Conservation (phyloP, 768 basidiomycete genomes). For the Dacryopinax spathularia region DNA sequence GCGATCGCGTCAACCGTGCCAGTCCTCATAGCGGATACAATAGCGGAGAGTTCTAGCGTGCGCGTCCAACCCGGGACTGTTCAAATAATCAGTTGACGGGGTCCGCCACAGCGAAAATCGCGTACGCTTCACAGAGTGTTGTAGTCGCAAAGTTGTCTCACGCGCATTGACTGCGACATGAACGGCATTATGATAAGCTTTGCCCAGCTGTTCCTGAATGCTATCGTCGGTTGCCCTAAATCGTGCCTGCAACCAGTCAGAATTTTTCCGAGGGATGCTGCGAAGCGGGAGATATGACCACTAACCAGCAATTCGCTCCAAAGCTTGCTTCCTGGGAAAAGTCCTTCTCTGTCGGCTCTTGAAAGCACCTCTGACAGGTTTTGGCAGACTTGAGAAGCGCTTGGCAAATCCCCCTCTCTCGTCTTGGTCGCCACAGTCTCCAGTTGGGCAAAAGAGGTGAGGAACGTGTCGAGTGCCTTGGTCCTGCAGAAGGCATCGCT, state of each 20-base stretch:
- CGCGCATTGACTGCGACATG: neutral
- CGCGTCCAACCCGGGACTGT: conserved; percentile 1
- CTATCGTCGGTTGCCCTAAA: conserved; percentile 8
- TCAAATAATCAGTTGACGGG: neutral
- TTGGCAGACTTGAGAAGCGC: conserved; percentile 40
- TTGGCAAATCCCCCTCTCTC: conserved; percentile 47
- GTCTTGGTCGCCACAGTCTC: conserved; percentile 36
- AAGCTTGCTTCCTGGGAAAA: conserved; percentile 25
- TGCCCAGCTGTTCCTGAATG: conserved; percentile 12
- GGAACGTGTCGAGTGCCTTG: conserved; percentile 38
- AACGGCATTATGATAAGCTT: conserved; percentile 7
- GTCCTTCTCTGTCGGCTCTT: neutral
- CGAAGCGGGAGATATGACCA: neutral
- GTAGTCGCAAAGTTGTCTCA: neutral
- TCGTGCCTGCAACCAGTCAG: neutral
- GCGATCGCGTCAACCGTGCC: conserved; percentile 11
- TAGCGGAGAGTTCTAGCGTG: conserved; percentile 3
- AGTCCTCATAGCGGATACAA: conserved; percentile 3
- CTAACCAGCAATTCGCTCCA: conserved; percentile 8
- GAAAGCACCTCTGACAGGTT: conserved; percentile 11
- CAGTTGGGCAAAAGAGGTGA: conserved; percentile 32
- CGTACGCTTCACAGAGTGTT: neutral
- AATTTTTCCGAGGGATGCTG: neutral
- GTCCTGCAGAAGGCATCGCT: conserved; percentile 37
- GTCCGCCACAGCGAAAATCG: neutral